phyloP scores from a whole-genome alignment of 257 asterid genomes.

The Capsicum pubescens region DNA sequence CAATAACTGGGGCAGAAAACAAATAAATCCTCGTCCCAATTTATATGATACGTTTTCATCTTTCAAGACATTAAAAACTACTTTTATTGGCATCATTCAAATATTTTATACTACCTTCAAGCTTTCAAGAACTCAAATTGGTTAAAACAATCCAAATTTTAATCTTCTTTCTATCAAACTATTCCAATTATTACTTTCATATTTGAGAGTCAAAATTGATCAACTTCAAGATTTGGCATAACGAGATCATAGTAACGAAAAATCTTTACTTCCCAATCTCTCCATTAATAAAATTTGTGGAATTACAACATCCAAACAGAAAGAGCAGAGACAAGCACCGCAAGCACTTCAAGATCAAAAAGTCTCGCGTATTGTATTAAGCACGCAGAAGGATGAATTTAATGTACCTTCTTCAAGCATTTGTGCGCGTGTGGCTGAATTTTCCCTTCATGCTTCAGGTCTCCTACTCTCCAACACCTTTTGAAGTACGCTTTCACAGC shows the following conservation, averaged over 20 bases:
- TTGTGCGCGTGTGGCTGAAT: not conserved
- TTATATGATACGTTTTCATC: not conserved
- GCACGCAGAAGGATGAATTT: not conserved
- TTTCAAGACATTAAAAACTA: not conserved
- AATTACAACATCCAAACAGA: no score
- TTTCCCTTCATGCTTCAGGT: not conserved
- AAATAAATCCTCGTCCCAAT: not conserved
- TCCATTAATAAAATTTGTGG: not conserved
- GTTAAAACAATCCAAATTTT: no score
- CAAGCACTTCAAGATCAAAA: not conserved
- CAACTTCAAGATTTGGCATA: not conserved
- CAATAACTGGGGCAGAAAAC: not conserved
- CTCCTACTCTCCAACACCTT: not conserved
- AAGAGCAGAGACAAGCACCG: not conserved
- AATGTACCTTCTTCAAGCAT: not conserved
- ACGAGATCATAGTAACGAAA: not conserved
- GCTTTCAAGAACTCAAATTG: not conserved
- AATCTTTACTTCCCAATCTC: not conserved
- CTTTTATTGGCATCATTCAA: not conserved
- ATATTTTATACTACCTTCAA: not conserved
- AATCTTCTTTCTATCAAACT: no score
- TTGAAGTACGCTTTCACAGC: not conserved
- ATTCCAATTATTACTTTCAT: no score
- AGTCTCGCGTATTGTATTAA: not conserved
- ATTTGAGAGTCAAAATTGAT: not conserved